A percentile compares a stretch with the other conserved stretches of the same genome.
These are phyloP conservation scores for Thielaviopsis ethacetica DNA, from an alignment of 2,329 filamentous ascomycete genomes.

Conservation along the genomic window DNA sequence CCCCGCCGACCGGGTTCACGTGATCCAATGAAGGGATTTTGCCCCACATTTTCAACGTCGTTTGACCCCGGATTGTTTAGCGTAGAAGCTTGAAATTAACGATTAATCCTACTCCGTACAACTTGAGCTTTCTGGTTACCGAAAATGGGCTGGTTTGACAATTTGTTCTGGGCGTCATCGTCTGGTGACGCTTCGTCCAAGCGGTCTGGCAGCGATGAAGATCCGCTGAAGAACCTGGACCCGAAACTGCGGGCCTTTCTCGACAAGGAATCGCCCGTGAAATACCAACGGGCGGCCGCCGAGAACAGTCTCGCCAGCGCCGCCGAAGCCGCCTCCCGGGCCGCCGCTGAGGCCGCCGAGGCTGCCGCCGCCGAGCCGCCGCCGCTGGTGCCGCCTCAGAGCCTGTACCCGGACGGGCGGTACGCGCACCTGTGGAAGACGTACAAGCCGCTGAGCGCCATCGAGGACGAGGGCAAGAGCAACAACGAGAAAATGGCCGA, in stretches of 20 bases:
- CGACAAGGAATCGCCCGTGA: constrained; percentile 62
- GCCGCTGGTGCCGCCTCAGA: constrained; percentile 29
- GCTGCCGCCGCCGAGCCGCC: constrained; percentile 12
- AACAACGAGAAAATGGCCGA: constrained; percentile 68
- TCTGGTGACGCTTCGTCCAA: background rate
- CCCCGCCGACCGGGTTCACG: background rate
- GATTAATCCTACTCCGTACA: background rate
- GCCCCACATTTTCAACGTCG: background rate
- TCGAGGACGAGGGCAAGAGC: constrained; percentile 53
- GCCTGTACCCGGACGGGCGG: constrained; percentile 42
- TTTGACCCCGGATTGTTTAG: background rate
- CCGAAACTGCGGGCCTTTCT: constrained; percentile 73
- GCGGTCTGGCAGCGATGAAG: constrained; percentile 23
- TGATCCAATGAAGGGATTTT: background rate
- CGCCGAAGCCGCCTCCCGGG: constrained; percentile 4
- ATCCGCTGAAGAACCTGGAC: constrained; percentile 60
- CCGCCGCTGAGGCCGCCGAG: constrained; percentile 11
- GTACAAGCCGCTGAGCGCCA: constrained; percentile 56
- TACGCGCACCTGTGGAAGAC: constrained; percentile 84
- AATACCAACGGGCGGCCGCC: constrained; percentile 31
- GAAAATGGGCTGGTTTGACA: constrained; percentile 41
- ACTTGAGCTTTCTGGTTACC: background rate
- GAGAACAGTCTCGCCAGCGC: constrained; percentile 10
- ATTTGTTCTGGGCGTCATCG: constrained; percentile 28
- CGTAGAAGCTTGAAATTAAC: background rate